A percentile compares a stretch with the other conserved stretches of the same genome.
These are phyloP conservation scores for Russula griseocarnosa DNA, from an alignment of 768 basidiomycete genomes.

Conservation along the genomic window DNA sequence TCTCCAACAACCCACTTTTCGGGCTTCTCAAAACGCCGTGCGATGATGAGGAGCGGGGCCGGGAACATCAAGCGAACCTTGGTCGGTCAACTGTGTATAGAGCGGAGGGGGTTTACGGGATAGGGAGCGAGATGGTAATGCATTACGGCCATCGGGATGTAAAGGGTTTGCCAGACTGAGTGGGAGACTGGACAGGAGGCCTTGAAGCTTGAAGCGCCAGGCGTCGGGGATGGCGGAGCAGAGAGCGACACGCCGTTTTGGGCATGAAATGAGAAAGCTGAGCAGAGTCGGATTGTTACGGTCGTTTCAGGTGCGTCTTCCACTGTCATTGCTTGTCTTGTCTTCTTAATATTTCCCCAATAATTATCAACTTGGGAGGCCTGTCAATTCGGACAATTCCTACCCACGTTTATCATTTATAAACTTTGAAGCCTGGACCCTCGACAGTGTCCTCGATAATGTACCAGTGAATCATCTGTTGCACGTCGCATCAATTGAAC, in stretches of 20 bases:
- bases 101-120: conserved; percentile 61
- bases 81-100: conserved; percentile 70
- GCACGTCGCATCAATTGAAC: no score
- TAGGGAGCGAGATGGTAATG: conserved; percentile 49
- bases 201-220: conserved; percentile 53
- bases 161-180: conserved; percentile 63
- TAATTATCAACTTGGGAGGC: no score
- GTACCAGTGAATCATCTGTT: no score
- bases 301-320: no score
- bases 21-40: conserved; percentile 80
- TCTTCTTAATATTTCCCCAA: no score
- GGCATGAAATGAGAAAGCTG: conserved; percentile 51
- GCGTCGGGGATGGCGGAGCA: conserved; percentile 63
- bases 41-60: conserved; percentile 70
- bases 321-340: no score
- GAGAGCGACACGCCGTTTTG: conserved; percentile 46
- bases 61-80: conserved; percentile 71
- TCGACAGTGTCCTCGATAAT: no score
- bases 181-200: conserved; percentile 41
- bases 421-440: no score
- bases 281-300: conserved; percentile 54
- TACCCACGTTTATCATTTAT: no score
- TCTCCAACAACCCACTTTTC: conserved; percentile 89
- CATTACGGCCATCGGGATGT: conserved; percentile 43
- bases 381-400: no score